These are phyloP conservation scores for Cytospora schulzeri DNA, from an alignment of 2,329 filamentous ascomycete genomes.

Conservation along the genomic window DNA sequence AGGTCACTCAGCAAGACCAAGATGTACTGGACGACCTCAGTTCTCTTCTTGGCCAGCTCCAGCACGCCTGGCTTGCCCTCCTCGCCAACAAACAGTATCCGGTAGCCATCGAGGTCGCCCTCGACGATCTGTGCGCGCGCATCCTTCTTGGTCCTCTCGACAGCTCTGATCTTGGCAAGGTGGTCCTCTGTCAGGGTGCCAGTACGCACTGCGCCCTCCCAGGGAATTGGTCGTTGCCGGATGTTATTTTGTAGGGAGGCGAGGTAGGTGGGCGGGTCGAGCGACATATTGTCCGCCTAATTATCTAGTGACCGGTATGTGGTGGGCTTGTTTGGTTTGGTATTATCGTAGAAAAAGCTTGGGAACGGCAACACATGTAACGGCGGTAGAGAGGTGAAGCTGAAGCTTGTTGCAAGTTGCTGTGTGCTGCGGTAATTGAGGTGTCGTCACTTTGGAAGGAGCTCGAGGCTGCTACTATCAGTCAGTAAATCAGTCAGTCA, in stretches of 20 bases:
- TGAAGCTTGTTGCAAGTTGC: neutral
- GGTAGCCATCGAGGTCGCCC: constrained; percentile 77
- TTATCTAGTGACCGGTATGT: neutral
- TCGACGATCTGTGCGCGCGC: constrained; percentile 83
- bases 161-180: constrained; percentile 91
- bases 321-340: neutral
- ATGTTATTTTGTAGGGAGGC: constrained; percentile 94
- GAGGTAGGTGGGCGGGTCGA: constrained; percentile 87
- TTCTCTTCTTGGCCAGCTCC: constrained; percentile 80
- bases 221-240: constrained; percentile 90
- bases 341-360: neutral
- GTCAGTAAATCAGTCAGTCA: too few relatives aligned
- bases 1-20: constrained; percentile 86
- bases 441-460: neutral
- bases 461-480: neutral
- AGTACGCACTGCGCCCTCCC: constrained; percentile 93
- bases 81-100: constrained; percentile 75
- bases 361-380: neutral
- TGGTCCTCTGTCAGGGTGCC: constrained; percentile 93
- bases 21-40: constrained; percentile 93
- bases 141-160: constrained; percentile 95
- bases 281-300: constrained; percentile 68
- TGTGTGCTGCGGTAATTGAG: constrained; percentile 2
- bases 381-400: neutral
- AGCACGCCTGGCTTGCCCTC: constrained; percentile 72